Evolutionary conservation across 345 rosid species (phyloP).

Genomic region (Leavenworthia alabamica): DNA sequence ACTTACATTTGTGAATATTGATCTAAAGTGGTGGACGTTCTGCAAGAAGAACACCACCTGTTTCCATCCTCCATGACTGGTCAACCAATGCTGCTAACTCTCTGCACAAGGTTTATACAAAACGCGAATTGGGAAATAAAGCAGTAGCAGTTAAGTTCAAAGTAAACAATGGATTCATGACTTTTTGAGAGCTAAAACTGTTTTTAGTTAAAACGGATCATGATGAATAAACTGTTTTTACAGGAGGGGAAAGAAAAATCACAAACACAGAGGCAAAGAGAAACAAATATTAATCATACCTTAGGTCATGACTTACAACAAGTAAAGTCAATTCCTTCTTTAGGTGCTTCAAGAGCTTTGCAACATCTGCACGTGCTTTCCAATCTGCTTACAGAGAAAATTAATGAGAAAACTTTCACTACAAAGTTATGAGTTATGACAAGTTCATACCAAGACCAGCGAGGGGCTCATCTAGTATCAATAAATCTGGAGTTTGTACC

Average conservation of each 20-base stretch:
- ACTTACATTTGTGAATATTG: too few relatives aligned
- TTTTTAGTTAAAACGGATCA: background rate
- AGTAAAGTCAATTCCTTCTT: slow-evolving; percentile 78
- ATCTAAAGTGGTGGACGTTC: too few relatives aligned
- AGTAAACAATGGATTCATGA: background rate
- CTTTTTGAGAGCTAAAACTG: background rate
- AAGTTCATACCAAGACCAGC: slow-evolving; percentile 82
- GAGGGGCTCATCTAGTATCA: slow-evolving; percentile 92
- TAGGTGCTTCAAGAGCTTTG: slow-evolving; percentile 76
- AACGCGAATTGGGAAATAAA: background rate
- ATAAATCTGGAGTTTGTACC: slow-evolving; percentile 77
- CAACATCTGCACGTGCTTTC: slow-evolving; percentile 90
- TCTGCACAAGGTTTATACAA: slow-evolving; percentile 33
- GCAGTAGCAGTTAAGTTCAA: background rate
- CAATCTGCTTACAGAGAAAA: slow-evolving; percentile 49
- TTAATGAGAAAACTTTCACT: too few relatives aligned
- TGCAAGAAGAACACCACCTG: slow-evolving; percentile 69
- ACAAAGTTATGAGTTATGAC: too few relatives aligned
- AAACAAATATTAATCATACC: slow-evolving; percentile 38
- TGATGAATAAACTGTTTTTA: too few relatives aligned
- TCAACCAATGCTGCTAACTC: slow-evolving; percentile 72
- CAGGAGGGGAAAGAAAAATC: background rate
- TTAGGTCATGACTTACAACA: slow-evolving; percentile 91
- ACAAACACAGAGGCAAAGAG: slow-evolving; percentile 16
- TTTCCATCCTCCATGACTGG: slow-evolving; percentile 89